Conservation (phyloP, 306 rosid species). For the Ceratonia siliqua region DNA sequence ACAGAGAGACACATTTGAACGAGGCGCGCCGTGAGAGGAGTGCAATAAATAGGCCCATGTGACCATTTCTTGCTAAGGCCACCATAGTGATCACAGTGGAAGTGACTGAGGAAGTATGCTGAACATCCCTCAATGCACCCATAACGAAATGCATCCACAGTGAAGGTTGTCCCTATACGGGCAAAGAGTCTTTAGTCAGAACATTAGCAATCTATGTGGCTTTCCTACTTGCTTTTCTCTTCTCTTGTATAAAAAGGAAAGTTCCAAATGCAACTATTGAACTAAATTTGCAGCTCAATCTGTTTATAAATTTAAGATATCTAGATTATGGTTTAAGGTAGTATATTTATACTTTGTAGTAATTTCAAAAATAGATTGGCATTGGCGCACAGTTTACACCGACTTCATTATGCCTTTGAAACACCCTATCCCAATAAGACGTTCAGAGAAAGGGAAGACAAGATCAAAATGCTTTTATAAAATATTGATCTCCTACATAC, state of each 20-base stretch:
- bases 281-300: slow-evolving; percentile 9
- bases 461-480: neutral
- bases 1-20: slow-evolving; percentile 54
- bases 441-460: neutral
- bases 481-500: neutral
- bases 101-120: slow-evolving; percentile 57
- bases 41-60: slow-evolving; percentile 61
- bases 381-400: neutral
- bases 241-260: neutral
- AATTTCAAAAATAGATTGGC: neutral
- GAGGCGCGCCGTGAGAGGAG: slow-evolving; percentile 48
- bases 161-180: slow-evolving; percentile 48
- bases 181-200: slow-evolving; percentile 21
- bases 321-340: neutral
- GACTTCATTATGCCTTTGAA: neutral
- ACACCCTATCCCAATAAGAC: neutral
- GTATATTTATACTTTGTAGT: neutral
- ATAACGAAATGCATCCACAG: slow-evolving; percentile 63
- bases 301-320: neutral
- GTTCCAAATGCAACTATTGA: neutral
- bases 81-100: slow-evolving; percentile 56
- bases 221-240: neutral
- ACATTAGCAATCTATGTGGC: neutral
- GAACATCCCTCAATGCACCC: slow-evolving; percentile 51
- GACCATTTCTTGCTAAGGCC: slow-evolving; percentile 64